Evolutionary conservation across 1,139 yeast species (phyloP).

Genomic region (Eremothecium sinecaudum): DNA sequence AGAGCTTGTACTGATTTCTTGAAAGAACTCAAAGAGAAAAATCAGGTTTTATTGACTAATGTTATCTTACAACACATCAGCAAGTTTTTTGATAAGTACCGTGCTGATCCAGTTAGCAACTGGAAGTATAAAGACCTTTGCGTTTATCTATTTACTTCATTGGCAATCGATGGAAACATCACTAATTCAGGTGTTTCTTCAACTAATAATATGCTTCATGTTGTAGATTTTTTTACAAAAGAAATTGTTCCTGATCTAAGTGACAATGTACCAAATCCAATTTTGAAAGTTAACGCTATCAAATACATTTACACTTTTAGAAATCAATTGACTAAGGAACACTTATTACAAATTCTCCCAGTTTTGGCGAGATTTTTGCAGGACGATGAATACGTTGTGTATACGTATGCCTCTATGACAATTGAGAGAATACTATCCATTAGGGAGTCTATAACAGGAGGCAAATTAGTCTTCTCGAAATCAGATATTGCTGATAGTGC

Average conservation of each 20-base stretch:
- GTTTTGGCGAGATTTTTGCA: conserved; percentile 59
- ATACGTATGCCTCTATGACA: conserved; percentile 88
- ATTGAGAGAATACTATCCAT: conserved; percentile 79
- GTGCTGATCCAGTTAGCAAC: conserved; percentile 33
- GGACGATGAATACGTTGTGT: conserved; percentile 64
- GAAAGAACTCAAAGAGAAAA: conserved; percentile 73
- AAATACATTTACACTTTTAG: conserved; percentile 83
- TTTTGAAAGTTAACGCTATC: conserved; percentile 84
- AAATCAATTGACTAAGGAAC: conserved; percentile 84
- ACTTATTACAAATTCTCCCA: conserved; percentile 73
- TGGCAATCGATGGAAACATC: conserved; percentile 83
- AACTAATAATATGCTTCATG: conserved; percentile 75
- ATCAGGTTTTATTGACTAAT: conserved; percentile 64
- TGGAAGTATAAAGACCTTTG: conserved; percentile 91
- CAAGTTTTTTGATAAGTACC: conserved; percentile 49
- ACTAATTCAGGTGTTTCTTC: conserved; percentile 85
- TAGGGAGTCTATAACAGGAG: conserved; percentile 44
- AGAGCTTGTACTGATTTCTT: conserved; percentile 86
- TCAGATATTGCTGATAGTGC: conserved; percentile 54
- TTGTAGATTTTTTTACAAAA: conserved; percentile 71
- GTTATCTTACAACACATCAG: conserved; percentile 72
- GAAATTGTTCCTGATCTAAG: conserved; percentile 77
- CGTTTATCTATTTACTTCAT: conserved; percentile 72
- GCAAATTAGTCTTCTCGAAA: conserved; percentile 55
- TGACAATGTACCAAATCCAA: conserved; percentile 47